These are phyloP conservation scores for Rhizomucor pusillus DNA, from an alignment of 371 early-diverging fungal species.

Conservation along the genomic window DNA sequence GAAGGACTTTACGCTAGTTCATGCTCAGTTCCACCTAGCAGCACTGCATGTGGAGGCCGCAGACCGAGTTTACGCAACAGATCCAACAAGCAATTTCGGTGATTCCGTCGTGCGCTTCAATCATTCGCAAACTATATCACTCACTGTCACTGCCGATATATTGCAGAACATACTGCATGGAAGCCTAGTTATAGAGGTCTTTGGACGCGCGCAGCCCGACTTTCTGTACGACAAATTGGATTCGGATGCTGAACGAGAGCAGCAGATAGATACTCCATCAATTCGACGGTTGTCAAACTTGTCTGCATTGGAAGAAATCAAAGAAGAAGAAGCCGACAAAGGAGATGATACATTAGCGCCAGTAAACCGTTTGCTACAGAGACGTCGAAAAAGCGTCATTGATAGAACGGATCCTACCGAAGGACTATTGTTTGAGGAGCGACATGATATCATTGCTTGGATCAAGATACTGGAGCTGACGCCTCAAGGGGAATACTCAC, in stretches of 20 bases:
- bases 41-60: conserved; percentile 45
- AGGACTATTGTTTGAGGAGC: conserved; percentile 45
- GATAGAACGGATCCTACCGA: conserved; percentile 3
- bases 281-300: conserved; percentile 4
- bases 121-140: conserved; percentile 61
- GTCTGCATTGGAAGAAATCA: neutral
- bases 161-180: conserved; percentile 43
- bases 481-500: conserved; percentile 69
- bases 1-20: conserved; percentile 65
- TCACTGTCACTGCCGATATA: conserved; percentile 45
- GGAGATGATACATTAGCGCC: too few relatives aligned
- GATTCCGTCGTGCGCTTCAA: conserved; percentile 48
- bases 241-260: conserved; percentile 13
- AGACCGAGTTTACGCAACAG: conserved; percentile 60
- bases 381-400: too few relatives aligned
- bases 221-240: conserved; percentile 29
- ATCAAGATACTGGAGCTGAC: conserved; percentile 70
- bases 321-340: too few relatives aligned
- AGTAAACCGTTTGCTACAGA: too few relatives aligned
- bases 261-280: neutral
- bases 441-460: conserved; percentile 72
- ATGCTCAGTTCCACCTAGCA: conserved; percentile 75
- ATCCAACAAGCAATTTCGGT: conserved; percentile 55
- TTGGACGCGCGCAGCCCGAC: conserved; percentile 50
- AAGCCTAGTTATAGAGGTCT: conserved; percentile 60